These are phyloP conservation scores for Linnemannia schmuckeri DNA, from an alignment of 192 early-diverging fungal species.

Conservation along the genomic window DNA sequence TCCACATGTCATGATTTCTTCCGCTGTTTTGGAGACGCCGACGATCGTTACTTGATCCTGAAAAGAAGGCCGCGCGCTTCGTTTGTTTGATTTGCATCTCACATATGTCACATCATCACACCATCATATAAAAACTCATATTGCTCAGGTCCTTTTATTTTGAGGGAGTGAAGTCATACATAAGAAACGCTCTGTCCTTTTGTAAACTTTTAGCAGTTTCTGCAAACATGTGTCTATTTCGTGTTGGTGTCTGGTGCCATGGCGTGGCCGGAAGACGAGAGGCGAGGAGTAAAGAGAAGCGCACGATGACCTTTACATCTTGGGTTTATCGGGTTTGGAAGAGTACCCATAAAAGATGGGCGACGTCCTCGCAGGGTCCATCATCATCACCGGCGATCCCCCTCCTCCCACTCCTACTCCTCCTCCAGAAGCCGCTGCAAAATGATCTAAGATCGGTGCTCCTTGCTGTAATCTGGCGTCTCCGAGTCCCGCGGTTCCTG, in stretches of 20 bases:
- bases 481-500: not conserved
- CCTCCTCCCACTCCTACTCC: not conserved
- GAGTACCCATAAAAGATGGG: constrained; percentile 45
- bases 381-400: not conserved
- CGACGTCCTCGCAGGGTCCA: constrained; percentile 39
- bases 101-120: not conserved
- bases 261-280: not conserved
- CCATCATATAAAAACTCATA: not conserved
- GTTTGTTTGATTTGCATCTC: not conserved
- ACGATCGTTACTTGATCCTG: constrained; percentile 6
- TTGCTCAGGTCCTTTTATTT: not conserved
- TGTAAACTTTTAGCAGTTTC: no score
- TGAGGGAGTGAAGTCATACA: not conserved
- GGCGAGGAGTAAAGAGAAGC: not conserved
- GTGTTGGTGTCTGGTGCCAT: not conserved
- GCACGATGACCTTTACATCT: constrained; percentile 21
- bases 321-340: constrained; percentile 26
- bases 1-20: constrained; percentile 16
- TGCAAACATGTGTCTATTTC: no score
- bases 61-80: not conserved
- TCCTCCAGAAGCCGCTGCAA: not conserved
- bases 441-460: not conserved
- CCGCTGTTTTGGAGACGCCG: constrained; percentile 7
- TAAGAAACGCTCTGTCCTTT: not conserved
- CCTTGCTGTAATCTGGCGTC: not conserved